Evolutionary conservation across 441 rosid genomes (phyloP).

Genomic region (Corymbia calophylla): DNA sequence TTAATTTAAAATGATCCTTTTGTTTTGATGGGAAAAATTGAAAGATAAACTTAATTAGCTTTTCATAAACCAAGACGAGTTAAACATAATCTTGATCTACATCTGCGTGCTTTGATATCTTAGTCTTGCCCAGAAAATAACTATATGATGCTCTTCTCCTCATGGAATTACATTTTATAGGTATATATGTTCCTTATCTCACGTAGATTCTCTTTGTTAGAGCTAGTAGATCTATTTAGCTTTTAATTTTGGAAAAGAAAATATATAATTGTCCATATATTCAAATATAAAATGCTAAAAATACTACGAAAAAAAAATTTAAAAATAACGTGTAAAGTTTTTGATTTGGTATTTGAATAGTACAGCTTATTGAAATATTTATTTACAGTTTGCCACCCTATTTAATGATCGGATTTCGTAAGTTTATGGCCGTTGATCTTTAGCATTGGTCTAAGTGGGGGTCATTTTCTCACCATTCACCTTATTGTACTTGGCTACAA

Average conservation of each 20-base stretch:
- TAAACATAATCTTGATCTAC: background rate
- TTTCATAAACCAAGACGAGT: background rate
- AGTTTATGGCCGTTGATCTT: background rate
- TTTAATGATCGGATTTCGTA: background rate
- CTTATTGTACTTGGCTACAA: background rate
- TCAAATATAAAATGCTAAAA: background rate
- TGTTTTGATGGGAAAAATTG: background rate
- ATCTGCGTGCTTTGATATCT: rapidly evolving
- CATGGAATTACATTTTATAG: background rate
- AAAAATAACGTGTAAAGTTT: background rate
- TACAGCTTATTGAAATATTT: background rate
- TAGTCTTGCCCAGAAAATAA: background rate
- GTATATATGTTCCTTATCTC: background rate
- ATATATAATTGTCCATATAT: background rate
- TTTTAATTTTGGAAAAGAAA: background rate
- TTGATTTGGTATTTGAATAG: background rate
- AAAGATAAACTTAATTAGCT: background rate
- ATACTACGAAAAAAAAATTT: background rate
- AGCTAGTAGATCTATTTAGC: background rate
- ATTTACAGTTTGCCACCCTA: background rate
- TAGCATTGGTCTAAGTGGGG: background rate
- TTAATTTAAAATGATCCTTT: background rate
- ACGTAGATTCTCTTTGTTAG: background rate
- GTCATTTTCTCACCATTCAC: background rate
- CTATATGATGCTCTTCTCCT: background rate